Conservation (phyloP, 176 grass and related monocot species). For the Otatea glauca region DNA sequence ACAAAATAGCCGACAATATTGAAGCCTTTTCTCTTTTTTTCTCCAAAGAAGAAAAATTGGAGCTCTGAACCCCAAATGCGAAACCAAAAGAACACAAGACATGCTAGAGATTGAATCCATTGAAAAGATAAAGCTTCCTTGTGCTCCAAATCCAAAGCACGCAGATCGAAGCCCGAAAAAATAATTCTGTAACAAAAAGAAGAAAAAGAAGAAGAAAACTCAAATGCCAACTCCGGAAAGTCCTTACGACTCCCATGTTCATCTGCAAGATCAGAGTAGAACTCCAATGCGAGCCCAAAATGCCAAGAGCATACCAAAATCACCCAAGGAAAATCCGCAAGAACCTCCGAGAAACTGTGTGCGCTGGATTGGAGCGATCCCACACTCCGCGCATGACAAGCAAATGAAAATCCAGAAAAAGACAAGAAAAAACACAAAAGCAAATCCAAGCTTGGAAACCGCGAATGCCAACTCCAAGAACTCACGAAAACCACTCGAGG, state of each 20-base stretch:
- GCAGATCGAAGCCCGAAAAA: not conserved
- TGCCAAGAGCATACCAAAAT: not conserved
- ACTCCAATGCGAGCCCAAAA: not conserved
- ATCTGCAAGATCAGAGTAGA: not conserved
- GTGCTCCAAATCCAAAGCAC: slow-evolving; percentile 1
- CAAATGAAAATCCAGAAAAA: not conserved
- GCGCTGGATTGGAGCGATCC: not conserved
- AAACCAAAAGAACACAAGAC: not conserved
- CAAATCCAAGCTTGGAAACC: not conserved
- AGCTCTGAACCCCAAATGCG: slow-evolving; percentile 18
- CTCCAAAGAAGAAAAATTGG: not conserved
- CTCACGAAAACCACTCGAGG: slow-evolving; percentile 8
- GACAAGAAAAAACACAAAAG: not conserved
- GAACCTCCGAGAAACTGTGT: not conserved
- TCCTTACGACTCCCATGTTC: not conserved
- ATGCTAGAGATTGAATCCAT: not conserved
- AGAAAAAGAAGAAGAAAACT: not conserved
- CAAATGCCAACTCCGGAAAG: not conserved
- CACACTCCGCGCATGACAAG: not conserved
- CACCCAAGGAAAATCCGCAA: not conserved
- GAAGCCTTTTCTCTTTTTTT: not conserved
- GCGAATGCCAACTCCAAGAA: slow-evolving; percentile 3
- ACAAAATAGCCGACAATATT: slow-evolving; percentile 29
- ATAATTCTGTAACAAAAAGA: not conserved
- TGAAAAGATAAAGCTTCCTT: not conserved